These are phyloP conservation scores for Hamigera avellanea DNA, from an alignment of 495 filamentous ascomycete species.

Conservation along the genomic window DNA sequence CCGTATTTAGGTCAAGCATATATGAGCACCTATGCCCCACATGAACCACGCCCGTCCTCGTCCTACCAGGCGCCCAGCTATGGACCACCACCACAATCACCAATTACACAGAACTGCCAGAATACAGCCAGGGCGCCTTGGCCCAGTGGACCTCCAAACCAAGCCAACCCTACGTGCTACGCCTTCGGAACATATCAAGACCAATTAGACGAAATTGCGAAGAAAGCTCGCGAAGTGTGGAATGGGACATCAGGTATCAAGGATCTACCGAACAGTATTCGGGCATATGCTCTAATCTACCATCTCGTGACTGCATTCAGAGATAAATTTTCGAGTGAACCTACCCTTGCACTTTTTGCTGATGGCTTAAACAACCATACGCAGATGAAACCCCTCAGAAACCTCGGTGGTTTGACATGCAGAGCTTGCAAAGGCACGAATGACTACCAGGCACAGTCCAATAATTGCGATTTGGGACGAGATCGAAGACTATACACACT, in stretches of 20 bases:
- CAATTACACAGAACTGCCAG: conserved; percentile 1
- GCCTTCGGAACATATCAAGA: conserved; percentile 22
- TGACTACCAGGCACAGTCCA: background rate
- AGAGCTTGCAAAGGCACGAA: conserved; percentile 37
- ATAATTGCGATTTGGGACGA: conserved; percentile 1
- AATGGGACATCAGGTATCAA: conserved; percentile 44
- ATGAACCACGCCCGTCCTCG: conserved; percentile 1
- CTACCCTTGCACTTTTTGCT: conserved; percentile 48
- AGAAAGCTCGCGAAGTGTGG: conserved; percentile 51
- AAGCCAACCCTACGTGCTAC: conserved; percentile 6
- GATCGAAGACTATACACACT: conserved; percentile 46
- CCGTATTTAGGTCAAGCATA: conserved; percentile 9
- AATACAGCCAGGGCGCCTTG: background rate
- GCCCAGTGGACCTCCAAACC: conserved; percentile 5
- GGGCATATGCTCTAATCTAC: conserved; percentile 52
- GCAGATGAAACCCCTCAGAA: conserved; percentile 55
- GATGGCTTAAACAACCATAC: conserved; percentile 54
- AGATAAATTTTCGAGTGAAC: conserved; percentile 40
- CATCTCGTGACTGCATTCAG: conserved; percentile 45
- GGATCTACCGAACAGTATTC: conserved; percentile 49
- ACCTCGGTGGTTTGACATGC: conserved; percentile 52
- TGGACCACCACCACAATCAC: background rate
- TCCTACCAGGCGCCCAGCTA: conserved; percentile 4
- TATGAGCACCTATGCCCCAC: conserved; percentile 2
- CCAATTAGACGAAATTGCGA: conserved; percentile 47